These are phyloP conservation scores for Solanum etuberosum DNA, from an alignment of 257 asterid species.

Conservation along the genomic window DNA sequence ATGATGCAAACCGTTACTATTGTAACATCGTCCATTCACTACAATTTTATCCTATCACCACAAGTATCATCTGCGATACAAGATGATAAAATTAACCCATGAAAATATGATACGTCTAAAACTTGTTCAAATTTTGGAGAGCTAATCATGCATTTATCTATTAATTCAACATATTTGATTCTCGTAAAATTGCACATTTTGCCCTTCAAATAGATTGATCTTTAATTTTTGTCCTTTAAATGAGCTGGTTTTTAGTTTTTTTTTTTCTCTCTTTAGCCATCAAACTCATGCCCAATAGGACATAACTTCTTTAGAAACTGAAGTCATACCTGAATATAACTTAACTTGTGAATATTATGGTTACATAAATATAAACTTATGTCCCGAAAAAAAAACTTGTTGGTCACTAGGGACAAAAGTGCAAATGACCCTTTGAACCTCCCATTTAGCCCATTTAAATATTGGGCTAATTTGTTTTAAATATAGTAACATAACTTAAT, in stretches of 20 bases:
- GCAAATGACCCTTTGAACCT: background rate
- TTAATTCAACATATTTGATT: background rate
- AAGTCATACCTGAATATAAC: too few relatives aligned
- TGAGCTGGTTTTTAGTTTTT: background rate
- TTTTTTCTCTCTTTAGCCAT: background rate
- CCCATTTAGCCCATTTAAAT: background rate
- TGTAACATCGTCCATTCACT: background rate
- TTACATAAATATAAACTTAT: too few relatives aligned
- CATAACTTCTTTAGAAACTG: too few relatives aligned
- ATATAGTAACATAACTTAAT: background rate
- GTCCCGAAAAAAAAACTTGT: background rate
- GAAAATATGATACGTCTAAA: too few relatives aligned
- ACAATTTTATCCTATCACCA: background rate
- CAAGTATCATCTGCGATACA: too few relatives aligned
- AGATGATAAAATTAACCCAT: too few relatives aligned
- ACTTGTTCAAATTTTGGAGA: background rate
- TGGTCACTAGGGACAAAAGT: background rate
- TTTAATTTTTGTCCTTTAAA: background rate
- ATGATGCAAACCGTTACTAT: background rate
- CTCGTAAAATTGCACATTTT: too few relatives aligned
- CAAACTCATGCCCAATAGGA: background rate
- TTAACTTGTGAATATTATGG: too few relatives aligned
- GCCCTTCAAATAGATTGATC: background rate
- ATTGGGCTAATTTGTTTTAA: background rate
- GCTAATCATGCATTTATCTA: background rate